Evolutionary conservation across 2,329 filamentous ascomycete genomes (phyloP), one percentile per base, ranked within the genome.

Genomic region (Hypoxylon sp.): DNA sequence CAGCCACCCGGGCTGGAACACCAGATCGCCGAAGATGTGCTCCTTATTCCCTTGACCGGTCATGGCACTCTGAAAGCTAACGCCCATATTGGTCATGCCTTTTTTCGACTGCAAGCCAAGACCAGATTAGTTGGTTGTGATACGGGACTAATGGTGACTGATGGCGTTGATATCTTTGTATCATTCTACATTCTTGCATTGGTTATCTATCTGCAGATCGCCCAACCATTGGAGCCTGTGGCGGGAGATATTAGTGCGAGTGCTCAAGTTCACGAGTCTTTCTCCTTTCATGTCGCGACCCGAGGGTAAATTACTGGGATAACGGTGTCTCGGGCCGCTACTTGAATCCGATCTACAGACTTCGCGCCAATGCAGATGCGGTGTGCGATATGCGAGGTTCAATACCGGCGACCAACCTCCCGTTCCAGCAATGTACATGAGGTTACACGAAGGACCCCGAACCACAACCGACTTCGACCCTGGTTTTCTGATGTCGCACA

Each of bases 311-410:
- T 33, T 52, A 58, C 48, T 65, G 48, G 48, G 58, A 24, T 36
- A 60, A 45, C 59, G 40, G 53, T 61, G 54, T 62, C 18, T 61
- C 62, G 65, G 67, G 48, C 61, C 65, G 65, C 59, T 48, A 58
- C 53, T 60, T 44, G 51, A 68, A 64, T 62, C 59, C 52, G 64
- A 69, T 67, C 63, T 67, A 61, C 65, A 53, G 38, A 56, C 53
- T 36, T 65, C 54, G 55, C 65, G 51, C 16, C 36, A 40, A 58
- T 64, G 64, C 56, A 68, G 40, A 60, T 61, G 62, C 56, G 58
- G 52, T 58, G 62, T 61, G 60, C 56, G 36, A 62, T 64, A 66
- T 63, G 54, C 52, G 63, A 66, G 45, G 56, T 62, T 36, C 44
- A 49, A 40, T 61, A 42, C 38, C 33, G 14, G 26, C 20, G 26